Percentiles rank a stretch among this genome's conserved stretches.
These are phyloP conservation scores for Colletotrichum acutatum DNA, from an alignment of 2,329 filamentous ascomycete genomes.

Conservation along the genomic window DNA sequence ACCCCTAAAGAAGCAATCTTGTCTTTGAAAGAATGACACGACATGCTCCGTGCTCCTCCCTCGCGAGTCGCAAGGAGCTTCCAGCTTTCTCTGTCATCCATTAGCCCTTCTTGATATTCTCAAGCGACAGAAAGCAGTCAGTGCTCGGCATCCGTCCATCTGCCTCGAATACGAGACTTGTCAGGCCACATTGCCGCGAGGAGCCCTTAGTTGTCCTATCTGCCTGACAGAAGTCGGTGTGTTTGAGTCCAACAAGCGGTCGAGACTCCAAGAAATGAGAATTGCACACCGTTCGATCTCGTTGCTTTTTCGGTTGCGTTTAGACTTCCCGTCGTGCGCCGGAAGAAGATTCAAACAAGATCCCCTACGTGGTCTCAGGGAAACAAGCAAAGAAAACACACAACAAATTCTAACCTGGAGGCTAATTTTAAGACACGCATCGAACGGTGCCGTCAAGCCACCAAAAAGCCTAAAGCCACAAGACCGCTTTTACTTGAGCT, in stretches of 20 bases:
- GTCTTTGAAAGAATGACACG: not conserved
- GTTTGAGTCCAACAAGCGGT: conserved; percentile 1
- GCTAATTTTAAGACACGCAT: not conserved
- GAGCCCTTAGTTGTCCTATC: not conserved
- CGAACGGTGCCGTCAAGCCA: not conserved
- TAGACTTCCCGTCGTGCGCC: conserved; percentile 4
- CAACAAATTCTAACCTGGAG: not conserved
- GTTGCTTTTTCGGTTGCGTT: conserved; percentile 9
- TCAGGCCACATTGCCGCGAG: conserved; percentile 2
- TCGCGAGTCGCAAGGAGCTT: not conserved
- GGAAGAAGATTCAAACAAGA: not conserved
- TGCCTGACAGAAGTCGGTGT: not conserved
- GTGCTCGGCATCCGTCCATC: not conserved
- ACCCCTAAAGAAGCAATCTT: conserved; percentile 13
- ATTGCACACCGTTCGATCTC: conserved; percentile 17
- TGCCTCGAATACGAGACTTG: conserved; percentile 5
- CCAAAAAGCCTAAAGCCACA: not conserved
- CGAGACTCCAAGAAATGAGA: not conserved
- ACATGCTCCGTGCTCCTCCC: not conserved
- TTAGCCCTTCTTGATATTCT: not conserved
- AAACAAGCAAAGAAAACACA: conserved; percentile 2
- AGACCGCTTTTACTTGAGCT: not conserved
- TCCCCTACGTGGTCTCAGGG: not conserved
- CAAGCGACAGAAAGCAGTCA: conserved; percentile 1
- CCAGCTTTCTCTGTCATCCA: not conserved